Percentiles rank a stretch among this genome's conserved stretches.
Evolutionary conservation across 192 early-diverging fungal genomes (phyloP).

Genomic region (Pilobolus umbonatus): DNA sequence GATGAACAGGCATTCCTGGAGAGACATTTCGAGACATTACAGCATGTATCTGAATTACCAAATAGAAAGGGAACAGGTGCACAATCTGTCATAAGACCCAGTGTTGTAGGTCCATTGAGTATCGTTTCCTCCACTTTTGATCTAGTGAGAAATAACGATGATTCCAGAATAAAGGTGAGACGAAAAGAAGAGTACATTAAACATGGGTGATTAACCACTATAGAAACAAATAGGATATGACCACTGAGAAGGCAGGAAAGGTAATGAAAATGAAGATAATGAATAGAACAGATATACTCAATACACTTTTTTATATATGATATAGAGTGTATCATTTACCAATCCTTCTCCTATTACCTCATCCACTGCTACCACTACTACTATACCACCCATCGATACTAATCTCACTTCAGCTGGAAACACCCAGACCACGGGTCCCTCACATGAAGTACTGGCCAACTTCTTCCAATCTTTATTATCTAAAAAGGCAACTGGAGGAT

Average conservation of each 20-base stretch:
- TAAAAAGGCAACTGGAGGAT: slow-evolving; percentile 40
- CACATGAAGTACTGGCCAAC: slow-evolving; percentile 78
- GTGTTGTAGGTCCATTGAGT: slow-evolving; percentile 50
- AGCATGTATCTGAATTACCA: slow-evolving; percentile 53
- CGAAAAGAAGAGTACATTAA: neutral
- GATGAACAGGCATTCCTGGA: slow-evolving; percentile 89
- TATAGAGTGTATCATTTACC: too few relatives aligned
- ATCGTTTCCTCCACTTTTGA: slow-evolving; percentile 14
- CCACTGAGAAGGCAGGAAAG: too few relatives aligned
- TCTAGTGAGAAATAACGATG: neutral
- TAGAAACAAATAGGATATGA: too few relatives aligned
- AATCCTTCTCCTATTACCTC: too few relatives aligned
- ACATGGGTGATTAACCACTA: too few relatives aligned
- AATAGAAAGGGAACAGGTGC: slow-evolving; percentile 36
- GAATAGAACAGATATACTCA: too few relatives aligned
- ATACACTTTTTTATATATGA: too few relatives aligned
- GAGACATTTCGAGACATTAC: slow-evolving; percentile 68
- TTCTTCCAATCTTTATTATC: slow-evolving; percentile 87
- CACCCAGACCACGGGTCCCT: slow-evolving; percentile 13
- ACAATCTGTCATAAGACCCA: slow-evolving; percentile 28
- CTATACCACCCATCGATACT: slow-evolving; percentile 1
- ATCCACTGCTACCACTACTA: slow-evolving; percentile 1
- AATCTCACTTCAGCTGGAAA: neutral
- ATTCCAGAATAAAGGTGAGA: neutral
- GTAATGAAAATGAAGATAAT: too few relatives aligned